A percentile compares a stretch with the other conserved stretches of the same genome.
Conservation (phyloP, 169 alveolate genomes). For the Perkinsus chesapeaki region DNA sequence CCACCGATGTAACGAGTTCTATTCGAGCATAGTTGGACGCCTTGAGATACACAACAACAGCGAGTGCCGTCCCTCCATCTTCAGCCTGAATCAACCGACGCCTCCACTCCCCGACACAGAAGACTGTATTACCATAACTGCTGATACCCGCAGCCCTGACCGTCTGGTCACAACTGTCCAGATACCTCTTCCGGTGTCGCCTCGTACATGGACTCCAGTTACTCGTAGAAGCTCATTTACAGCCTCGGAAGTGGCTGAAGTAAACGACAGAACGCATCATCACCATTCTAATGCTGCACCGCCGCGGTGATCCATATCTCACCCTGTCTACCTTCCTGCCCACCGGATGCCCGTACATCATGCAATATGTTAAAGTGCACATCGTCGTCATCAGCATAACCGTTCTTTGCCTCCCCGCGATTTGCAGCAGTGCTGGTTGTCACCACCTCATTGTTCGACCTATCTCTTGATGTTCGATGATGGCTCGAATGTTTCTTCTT, state of each 20-base stretch:
- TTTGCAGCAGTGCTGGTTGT: no score
- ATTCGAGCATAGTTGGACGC: neutral
- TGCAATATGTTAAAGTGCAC: no score
- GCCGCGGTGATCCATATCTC: no score
- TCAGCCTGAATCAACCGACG: neutral
- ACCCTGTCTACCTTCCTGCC: no score
- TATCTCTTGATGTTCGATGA: no score
- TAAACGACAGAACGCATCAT: neutral
- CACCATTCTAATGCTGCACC: neutral
- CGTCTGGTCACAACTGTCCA: neutral
- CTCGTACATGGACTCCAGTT: neutral
- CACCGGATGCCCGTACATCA: no score
- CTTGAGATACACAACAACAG: neutral
- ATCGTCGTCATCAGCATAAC: no score
- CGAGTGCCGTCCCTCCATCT: neutral
- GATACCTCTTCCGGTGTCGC: neutral
- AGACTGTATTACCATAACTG: neutral
- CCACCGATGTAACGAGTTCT: neutral
- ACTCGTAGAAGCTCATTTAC: neutral
- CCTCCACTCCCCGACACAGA: neutral
- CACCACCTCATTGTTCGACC: no score
- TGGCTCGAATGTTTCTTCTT: no score
- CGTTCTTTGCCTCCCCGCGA: no score
- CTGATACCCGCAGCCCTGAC: neutral
- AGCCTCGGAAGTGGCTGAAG: neutral